Conservation (phyloP, 1,284 basidiomycete genomes). For the Cystobasidiaceae sp. region DNA sequence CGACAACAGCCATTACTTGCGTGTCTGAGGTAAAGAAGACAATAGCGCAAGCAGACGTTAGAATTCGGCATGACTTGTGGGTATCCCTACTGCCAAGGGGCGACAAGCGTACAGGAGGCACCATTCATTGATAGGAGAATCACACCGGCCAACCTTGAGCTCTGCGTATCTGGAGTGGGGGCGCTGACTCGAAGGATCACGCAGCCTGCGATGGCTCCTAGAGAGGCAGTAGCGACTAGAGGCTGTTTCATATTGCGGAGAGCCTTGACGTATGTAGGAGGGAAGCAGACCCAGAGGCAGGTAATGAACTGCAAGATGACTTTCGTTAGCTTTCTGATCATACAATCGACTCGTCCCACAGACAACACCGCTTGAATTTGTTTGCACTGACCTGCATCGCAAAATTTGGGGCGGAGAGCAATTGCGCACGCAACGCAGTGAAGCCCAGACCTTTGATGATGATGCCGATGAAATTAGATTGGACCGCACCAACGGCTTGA, state of each 20-base stretch:
- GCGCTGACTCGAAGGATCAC: neutral
- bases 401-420: neutral
- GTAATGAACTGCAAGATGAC: neutral
- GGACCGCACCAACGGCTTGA: neutral
- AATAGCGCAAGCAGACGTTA: neutral
- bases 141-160: neutral
- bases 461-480: neutral
- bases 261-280: neutral
- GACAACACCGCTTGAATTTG: too few species aligned
- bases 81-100: neutral
- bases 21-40: neutral
- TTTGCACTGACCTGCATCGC: neutral
- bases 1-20: neutral
- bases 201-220: neutral
- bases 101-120: neutral
- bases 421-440: neutral
- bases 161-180: neutral
- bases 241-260: neutral
- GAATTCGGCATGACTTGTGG: neutral
- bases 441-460: constrained; percentile 5
- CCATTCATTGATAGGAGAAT: neutral
- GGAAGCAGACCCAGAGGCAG: neutral
- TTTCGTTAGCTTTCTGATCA: neutral
- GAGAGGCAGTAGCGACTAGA: neutral
- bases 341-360: too few species aligned